Percentiles rank a stretch among this genome's conserved stretches.
Evolutionary conservation across 2,329 filamentous ascomycete species (phyloP).

Genomic region (Chaetothyriales sp.): DNA sequence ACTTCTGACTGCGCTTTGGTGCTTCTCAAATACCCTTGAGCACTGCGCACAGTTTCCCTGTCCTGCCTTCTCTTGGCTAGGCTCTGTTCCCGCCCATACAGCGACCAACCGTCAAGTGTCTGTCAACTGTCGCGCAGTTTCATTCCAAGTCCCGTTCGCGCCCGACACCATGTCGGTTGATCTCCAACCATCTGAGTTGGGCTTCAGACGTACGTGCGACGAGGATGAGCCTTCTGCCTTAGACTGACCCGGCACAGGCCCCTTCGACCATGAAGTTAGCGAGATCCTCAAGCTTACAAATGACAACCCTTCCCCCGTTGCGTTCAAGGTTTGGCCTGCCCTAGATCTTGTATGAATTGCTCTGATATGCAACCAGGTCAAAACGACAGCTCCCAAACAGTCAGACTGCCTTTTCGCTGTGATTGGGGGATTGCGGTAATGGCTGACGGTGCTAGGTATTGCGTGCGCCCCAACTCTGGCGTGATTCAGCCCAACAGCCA

Average conservation of each 20-base stretch:
- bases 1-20: not conserved
- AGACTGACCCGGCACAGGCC: slow-evolving; percentile 34
- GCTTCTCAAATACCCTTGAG: not conserved
- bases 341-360: slow-evolving; percentile 8
- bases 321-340: slow-evolving; percentile 41
- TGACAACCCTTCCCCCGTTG: slow-evolving; percentile 43
- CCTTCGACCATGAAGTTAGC: slow-evolving; percentile 51
- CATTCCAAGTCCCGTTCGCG: slow-evolving; percentile 8
- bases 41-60: not conserved
- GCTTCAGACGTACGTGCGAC: slow-evolving; percentile 61
- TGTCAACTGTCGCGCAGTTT: slow-evolving; percentile 3
- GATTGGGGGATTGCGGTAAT: slow-evolving; percentile 8
- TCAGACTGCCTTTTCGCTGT: slow-evolving; percentile 31
- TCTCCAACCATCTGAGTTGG: slow-evolving; percentile 79
- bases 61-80: not conserved
- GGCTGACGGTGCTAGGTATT: slow-evolving; percentile 55
- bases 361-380: slow-evolving; percentile 50
- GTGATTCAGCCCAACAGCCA: slow-evolving; percentile 80
- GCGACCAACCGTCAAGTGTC: slow-evolving; percentile 3
- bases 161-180: slow-evolving; percentile 71
- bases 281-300: slow-evolving; percentile 48
- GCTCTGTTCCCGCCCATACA: not conserved
- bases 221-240: slow-evolving; percentile 2
- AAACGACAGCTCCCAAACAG: slow-evolving; percentile 98
- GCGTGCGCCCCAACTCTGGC: slow-evolving; percentile 91